phyloP scores from a whole-genome alignment of 2,329 filamentous ascomycete species.

The Lecanicillium sp. region DNA sequence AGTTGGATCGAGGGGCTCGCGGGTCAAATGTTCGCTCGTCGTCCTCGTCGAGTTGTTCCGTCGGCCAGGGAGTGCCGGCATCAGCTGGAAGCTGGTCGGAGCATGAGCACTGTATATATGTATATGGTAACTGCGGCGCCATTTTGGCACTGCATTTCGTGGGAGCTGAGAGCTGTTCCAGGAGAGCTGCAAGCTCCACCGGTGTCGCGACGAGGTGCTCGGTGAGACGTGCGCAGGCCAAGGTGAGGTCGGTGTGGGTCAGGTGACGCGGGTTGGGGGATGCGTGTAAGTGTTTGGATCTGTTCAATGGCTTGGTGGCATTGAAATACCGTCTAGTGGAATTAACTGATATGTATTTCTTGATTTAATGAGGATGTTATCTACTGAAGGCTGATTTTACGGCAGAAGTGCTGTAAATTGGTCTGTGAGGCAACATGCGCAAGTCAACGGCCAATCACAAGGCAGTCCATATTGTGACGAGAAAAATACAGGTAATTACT shows the following conservation, averaged over 20 bases:
- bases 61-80: conserved; percentile 21
- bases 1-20: conserved; percentile 74
- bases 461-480: too few relatives aligned
- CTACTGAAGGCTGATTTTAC: too few relatives aligned
- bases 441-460: too few relatives aligned
- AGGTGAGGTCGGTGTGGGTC: conserved; percentile 4
- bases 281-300: too few relatives aligned
- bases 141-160: conserved; percentile 21
- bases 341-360: too few relatives aligned
- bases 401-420: too few relatives aligned
- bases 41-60: conserved; percentile 44
- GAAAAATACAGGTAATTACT: too few relatives aligned
- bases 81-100: conserved; percentile 35
- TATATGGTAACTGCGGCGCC: conserved; percentile 50
- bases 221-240: conserved; percentile 5
- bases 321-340: too few relatives aligned
- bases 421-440: too few relatives aligned
- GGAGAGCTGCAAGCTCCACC: neutral
- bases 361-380: too few relatives aligned
- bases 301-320: too few relatives aligned
- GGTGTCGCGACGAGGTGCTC: neutral
- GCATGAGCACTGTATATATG: conserved; percentile 60
- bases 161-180: neutral
- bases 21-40: conserved; percentile 82
- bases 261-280: neutral